phyloP scores from a whole-genome alignment of 768 basidiomycete genomes.

The Suillus hirtellus region DNA sequence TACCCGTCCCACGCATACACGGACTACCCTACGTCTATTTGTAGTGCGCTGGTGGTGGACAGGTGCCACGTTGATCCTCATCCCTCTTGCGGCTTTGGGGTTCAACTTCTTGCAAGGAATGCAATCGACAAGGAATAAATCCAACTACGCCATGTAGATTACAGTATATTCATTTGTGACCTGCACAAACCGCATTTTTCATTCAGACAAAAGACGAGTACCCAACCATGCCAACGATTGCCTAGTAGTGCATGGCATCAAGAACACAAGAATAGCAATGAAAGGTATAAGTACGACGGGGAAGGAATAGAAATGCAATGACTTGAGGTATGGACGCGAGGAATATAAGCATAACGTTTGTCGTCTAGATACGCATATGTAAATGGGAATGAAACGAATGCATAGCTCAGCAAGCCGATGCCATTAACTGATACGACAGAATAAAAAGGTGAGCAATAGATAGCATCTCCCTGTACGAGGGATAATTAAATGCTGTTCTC shows the following conservation, averaged over 20 bases:
- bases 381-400: slow-evolving; percentile 20
- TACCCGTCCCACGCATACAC: neutral
- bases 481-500: neutral
- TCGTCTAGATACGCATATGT: slow-evolving; percentile 5
- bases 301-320: neutral
- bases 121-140: neutral
- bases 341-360: slow-evolving; percentile 10
- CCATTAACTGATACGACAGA: slow-evolving; percentile 1
- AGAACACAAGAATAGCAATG: slow-evolving; percentile 8
- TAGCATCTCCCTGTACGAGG: neutral
- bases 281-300: neutral
- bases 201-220: neutral
- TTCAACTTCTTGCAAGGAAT: slow-evolving; percentile 23
- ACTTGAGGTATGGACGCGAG: neutral
- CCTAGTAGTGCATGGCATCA: neutral
- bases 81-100: slow-evolving; percentile 23
- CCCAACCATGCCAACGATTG: slow-evolving; percentile 6
- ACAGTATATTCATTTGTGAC: slow-evolving; percentile 2
- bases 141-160: neutral
- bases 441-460: neutral
- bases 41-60: slow-evolving; percentile 14
- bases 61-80: slow-evolving; percentile 15
- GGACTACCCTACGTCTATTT: neutral
- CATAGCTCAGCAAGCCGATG: slow-evolving; percentile 33
- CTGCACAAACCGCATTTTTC: slow-evolving; percentile 4